These are phyloP conservation scores for Proliferodiscus dingleyae DNA, from an alignment of 2,329 filamentous ascomycete genomes.

Conservation along the genomic window DNA sequence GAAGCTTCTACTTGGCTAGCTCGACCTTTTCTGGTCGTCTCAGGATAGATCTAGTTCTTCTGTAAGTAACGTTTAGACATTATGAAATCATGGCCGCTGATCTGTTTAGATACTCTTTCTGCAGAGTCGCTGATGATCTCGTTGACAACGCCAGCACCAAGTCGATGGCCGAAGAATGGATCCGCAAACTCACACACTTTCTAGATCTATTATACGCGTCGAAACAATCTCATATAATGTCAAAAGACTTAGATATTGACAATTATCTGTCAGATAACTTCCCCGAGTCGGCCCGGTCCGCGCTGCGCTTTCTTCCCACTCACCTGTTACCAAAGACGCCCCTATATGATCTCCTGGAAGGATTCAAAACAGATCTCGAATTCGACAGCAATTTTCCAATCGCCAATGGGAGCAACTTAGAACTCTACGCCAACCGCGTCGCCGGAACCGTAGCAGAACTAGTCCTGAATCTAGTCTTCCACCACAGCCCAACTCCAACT, in stretches of 20 bases:
- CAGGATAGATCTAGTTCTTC: conserved; percentile 60
- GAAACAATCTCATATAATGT: conserved; percentile 24
- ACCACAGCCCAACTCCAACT: conserved; percentile 37
- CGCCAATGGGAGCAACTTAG: conserved; percentile 50
- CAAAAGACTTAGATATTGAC: conserved; percentile 14
- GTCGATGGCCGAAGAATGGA: conserved; percentile 52
- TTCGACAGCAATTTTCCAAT: conserved; percentile 52
- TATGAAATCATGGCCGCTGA: conserved; percentile 9
- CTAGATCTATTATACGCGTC: conserved; percentile 48
- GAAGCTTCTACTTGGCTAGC: conserved; percentile 70
- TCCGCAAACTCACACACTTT: conserved; percentile 52
- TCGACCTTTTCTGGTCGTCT: conserved; percentile 63
- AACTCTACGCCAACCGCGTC: conserved; percentile 61
- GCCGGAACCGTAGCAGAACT: conserved; percentile 69
- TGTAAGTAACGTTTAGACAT: conserved; percentile 39
- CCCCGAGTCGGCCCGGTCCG: conserved; percentile 33
- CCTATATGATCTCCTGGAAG: conserved; percentile 59
- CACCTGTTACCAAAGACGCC: conserved; percentile 52
- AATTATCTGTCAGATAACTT: conserved; percentile 23
- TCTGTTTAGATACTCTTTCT: conserved; percentile 64
- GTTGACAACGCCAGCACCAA: conserved; percentile 57
- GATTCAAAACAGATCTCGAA: conserved; percentile 62
- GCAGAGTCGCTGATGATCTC: conserved; percentile 67
- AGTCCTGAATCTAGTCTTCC: conserved; percentile 61
- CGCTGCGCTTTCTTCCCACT: conserved; percentile 55